Conservation (phyloP, 1,284 basidiomycete species). For the Bondarzewia mesenterica region DNA sequence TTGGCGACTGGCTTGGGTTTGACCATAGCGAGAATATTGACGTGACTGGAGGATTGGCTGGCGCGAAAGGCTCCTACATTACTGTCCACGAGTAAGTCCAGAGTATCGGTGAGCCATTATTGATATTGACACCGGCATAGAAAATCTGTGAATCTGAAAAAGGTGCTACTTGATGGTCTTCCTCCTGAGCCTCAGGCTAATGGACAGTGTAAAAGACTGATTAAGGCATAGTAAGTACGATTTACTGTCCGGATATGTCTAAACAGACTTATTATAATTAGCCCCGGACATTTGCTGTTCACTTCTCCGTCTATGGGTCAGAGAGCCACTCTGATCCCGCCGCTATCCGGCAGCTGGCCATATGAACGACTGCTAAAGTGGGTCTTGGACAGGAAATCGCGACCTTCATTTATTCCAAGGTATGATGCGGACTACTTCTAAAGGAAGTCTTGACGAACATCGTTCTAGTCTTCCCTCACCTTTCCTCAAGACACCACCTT, state of each 20-base stretch:
- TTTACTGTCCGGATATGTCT: neutral
- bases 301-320: neutral
- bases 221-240: neutral
- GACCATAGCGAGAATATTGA: neutral
- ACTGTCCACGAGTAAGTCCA: neutral
- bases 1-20: slow-evolving; percentile 42
- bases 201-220: neutral
- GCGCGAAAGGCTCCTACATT: neutral
- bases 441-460: neutral
- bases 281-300: slow-evolving; percentile 1
- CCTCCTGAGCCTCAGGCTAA: neutral
- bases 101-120: neutral
- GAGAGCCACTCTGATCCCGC: neutral
- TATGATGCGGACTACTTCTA: slow-evolving; percentile 3
- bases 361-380: neutral
- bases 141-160: neutral
- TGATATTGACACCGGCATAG: neutral
- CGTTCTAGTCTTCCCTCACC: slow-evolving; percentile 36
- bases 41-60: neutral
- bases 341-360: neutral
- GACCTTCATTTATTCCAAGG: slow-evolving; percentile 31
- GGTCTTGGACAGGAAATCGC: neutral
- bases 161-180: neutral
- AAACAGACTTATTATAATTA: neutral
- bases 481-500: slow-evolving; percentile 28